Conservation (phyloP, 192 early-diverging fungal species). For the Coemansia sp. region DNA sequence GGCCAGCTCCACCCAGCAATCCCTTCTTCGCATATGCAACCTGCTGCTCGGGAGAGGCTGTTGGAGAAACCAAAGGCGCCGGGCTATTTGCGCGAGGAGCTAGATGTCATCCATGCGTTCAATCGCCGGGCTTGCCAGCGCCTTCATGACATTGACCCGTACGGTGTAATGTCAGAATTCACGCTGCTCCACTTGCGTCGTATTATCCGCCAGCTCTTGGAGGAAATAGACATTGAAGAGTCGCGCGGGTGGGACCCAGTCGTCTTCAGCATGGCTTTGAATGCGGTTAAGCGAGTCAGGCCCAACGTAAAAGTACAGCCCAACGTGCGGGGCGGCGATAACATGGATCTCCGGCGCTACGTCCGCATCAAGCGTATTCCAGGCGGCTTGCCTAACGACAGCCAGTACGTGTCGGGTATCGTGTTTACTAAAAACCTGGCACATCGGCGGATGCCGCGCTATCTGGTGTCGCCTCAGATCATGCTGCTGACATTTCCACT, state of each 20-base stretch:
- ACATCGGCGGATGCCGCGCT: conserved; percentile 84
- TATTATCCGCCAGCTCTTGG: conserved; percentile 70
- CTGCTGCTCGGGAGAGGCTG: background rate
- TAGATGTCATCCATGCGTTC: conserved; percentile 33
- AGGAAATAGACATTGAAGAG: conserved; percentile 59
- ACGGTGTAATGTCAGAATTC: conserved; percentile 23
- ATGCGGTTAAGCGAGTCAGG: conserved; percentile 31
- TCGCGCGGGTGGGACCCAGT: conserved; percentile 40
- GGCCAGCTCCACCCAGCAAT: conserved; percentile 32
- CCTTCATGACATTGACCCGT: conserved; percentile 23
- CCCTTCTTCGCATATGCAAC: background rate
- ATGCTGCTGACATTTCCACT: conserved; percentile 85
- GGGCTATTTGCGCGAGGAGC: conserved; percentile 21
- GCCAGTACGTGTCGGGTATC: conserved; percentile 82
- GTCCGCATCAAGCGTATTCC: conserved; percentile 96
- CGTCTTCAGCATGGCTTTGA: conserved; percentile 24
- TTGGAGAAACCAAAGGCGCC: conserved; percentile 7
- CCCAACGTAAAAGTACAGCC: conserved; percentile 23
- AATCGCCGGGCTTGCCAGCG: conserved; percentile 29
- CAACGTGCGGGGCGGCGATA: conserved; percentile 72
- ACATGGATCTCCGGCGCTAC: conserved; percentile 84
- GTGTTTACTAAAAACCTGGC: conserved; percentile 93
- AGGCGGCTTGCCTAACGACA: conserved; percentile 75
- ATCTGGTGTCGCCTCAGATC: conserved; percentile 69
- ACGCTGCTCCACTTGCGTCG: conserved; percentile 64